phyloP scores from a whole-genome alignment of 768 basidiomycete species.

The Mycena vulgaris region DNA sequence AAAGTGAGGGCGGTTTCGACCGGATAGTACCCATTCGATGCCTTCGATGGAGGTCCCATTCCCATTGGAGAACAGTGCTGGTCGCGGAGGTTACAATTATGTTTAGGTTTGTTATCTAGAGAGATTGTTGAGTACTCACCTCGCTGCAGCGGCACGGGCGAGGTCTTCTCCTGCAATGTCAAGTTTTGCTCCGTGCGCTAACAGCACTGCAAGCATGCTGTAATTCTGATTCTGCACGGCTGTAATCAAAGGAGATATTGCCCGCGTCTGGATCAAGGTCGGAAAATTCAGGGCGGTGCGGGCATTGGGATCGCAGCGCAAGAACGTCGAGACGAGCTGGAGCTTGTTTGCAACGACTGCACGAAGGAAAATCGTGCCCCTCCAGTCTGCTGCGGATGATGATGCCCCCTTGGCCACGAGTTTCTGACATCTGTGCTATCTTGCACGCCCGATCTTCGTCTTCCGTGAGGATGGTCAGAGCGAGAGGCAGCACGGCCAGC shows the following conservation, averaged over 20 bases:
- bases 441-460: slow-evolving; percentile 58
- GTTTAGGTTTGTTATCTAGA: too few relatives aligned
- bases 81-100: too few relatives aligned
- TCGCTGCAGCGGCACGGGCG: too few relatives aligned
- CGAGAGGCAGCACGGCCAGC: slow-evolving; percentile 51
- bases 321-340: slow-evolving; percentile 56
- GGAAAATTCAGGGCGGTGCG: slow-evolving; percentile 56
- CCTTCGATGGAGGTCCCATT: too few relatives aligned
- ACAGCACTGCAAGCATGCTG: slow-evolving; percentile 49
- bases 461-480: slow-evolving; percentile 55
- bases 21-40: too few relatives aligned
- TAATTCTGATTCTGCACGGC: slow-evolving; percentile 52
- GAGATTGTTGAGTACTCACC: too few relatives aligned
- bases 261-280: slow-evolving; percentile 39
- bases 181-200: slow-evolving; percentile 51
- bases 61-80: too few relatives aligned
- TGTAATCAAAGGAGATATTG: slow-evolving; percentile 55
- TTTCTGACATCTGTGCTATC: slow-evolving; percentile 56
- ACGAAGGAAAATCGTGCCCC: slow-evolving; percentile 58
- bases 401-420: slow-evolving; percentile 58
- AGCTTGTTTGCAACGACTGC: slow-evolving; percentile 52
- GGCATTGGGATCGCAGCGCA: slow-evolving; percentile 59
- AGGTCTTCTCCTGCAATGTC: too few relatives aligned
- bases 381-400: slow-evolving; percentile 56
- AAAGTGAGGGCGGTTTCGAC: too few relatives aligned